Conservation (phyloP, 257 asterid genomes). For the Rauvolfia tetraphylla region DNA sequence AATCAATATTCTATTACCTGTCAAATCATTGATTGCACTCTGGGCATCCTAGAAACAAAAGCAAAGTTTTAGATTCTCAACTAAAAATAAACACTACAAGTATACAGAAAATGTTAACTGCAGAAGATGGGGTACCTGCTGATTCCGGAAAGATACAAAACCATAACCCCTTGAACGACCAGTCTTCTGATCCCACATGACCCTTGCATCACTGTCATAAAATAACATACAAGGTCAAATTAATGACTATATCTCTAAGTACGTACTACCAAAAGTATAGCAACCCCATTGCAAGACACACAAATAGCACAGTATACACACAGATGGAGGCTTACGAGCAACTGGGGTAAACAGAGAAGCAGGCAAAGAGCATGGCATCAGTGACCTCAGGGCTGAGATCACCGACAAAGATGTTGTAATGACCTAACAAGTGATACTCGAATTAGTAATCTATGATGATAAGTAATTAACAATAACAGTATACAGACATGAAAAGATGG, state of each 20-base stretch:
- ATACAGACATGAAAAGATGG: slow-evolving; percentile 3
- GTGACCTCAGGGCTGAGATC: slow-evolving; percentile 96
- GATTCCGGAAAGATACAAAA: slow-evolving; percentile 89
- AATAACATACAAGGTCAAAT: slow-evolving; percentile 15
- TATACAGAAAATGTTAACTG: background rate
- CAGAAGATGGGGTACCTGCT: slow-evolving; percentile 47
- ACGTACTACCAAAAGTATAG: background rate
- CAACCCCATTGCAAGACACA: background rate
- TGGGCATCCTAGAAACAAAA: slow-evolving; percentile 74
- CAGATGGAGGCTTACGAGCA: slow-evolving; percentile 65
- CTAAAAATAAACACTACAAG: slow-evolving; percentile 9
- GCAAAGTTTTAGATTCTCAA: slow-evolving; percentile 12
- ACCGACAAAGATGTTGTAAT: slow-evolving; percentile 87
- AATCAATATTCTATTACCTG: slow-evolving; percentile 46
- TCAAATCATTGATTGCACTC: slow-evolving; percentile 77
- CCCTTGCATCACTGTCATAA: slow-evolving; percentile 76
- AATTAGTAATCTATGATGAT: background rate
- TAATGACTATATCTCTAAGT: background rate
- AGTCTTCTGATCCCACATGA: slow-evolving; percentile 97
- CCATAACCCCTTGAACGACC: slow-evolving; percentile 97
- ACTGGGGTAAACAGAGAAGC: slow-evolving; percentile 74
- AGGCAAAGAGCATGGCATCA: slow-evolving; percentile 78
- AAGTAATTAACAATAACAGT: slow-evolving; percentile 11
- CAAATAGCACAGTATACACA: background rate
- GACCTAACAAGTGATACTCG: slow-evolving; percentile 44